phyloP scores from a whole-genome alignment of 2,329 filamentous ascomycete species.

The Cladosporium phlei region DNA sequence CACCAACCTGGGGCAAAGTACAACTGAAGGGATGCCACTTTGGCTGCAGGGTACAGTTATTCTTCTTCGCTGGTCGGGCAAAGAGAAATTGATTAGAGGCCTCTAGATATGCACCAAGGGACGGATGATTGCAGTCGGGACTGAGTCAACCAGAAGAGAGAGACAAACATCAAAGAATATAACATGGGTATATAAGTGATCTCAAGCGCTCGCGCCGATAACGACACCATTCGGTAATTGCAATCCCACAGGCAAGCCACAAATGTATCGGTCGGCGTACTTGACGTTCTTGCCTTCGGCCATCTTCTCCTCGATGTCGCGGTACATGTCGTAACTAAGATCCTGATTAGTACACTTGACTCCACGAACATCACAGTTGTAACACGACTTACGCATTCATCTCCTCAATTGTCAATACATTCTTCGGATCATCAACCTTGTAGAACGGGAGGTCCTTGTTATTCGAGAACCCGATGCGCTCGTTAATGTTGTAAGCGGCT shows the following conservation, averaged over 20 bases:
- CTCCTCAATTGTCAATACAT: conserved; percentile 63
- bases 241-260: conserved; percentile 4
- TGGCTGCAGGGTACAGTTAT: no score
- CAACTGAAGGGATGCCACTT: no score
- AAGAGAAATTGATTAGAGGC: no score
- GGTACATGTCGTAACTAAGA: conserved; percentile 55
- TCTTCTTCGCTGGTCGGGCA: no score
- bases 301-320: conserved; percentile 48
- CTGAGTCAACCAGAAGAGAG: no score
- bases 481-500: conserved; percentile 37
- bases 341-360: background rate
- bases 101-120: no score
- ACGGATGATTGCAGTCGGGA: no score
- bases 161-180: no score
- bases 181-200: background rate
- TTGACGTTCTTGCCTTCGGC: conserved; percentile 24
- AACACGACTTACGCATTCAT: conserved; percentile 58
- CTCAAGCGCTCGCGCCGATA: conserved; percentile 9
- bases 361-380: background rate
- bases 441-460: conserved; percentile 56
- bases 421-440: conserved; percentile 57
- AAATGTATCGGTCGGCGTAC: conserved; percentile 6
- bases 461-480: conserved; percentile 52
- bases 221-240: conserved; percentile 6
- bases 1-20: no score